These are phyloP conservation scores for Trypanosomatidae sp. DNA, from an alignment of 208 protist species.

Conservation along the genomic window DNA sequence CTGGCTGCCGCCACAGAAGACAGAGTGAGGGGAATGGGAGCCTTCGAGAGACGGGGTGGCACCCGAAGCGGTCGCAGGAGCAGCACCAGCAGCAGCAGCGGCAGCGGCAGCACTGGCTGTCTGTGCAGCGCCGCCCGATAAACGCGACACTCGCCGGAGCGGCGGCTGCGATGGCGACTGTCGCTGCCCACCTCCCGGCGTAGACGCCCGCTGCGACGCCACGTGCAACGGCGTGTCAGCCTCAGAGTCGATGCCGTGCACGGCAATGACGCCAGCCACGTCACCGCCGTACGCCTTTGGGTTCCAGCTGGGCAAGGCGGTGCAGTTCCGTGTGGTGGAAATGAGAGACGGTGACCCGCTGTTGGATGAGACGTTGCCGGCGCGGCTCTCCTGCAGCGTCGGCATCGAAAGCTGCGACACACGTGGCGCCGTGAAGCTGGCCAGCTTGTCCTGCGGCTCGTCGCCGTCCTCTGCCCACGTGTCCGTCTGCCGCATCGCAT, in stretches of 20 bases:
- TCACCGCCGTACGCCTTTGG: slow-evolving; percentile 26
- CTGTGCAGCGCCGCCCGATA: no score
- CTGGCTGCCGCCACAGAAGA: no score
- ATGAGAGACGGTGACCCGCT: not conserved
- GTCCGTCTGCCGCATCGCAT: no score
- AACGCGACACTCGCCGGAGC: no score
- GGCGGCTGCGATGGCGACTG: slow-evolving; percentile 5
- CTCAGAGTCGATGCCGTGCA: slow-evolving; percentile 17
- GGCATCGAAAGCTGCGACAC: slow-evolving; percentile 8
- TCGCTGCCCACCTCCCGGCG: no score
- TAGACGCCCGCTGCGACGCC: no score
- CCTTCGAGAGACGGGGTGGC: no score
- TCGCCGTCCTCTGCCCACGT: not conserved
- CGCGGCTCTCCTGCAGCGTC: not conserved
- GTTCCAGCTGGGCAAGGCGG: slow-evolving; percentile 23
- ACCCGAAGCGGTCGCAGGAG: no score
- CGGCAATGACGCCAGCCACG: slow-evolving; percentile 19
- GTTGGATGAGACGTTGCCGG: not conserved
- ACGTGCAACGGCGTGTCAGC: no score
- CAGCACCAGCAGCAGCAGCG: no score
- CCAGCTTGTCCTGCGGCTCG: not conserved
- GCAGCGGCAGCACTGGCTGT: no score
- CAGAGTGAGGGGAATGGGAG: no score
- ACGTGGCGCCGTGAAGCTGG: not conserved
- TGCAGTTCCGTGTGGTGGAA: slow-evolving; percentile 7